phyloP scores from a whole-genome alignment of 129 eudicot species.

The Lactuca saligna region DNA sequence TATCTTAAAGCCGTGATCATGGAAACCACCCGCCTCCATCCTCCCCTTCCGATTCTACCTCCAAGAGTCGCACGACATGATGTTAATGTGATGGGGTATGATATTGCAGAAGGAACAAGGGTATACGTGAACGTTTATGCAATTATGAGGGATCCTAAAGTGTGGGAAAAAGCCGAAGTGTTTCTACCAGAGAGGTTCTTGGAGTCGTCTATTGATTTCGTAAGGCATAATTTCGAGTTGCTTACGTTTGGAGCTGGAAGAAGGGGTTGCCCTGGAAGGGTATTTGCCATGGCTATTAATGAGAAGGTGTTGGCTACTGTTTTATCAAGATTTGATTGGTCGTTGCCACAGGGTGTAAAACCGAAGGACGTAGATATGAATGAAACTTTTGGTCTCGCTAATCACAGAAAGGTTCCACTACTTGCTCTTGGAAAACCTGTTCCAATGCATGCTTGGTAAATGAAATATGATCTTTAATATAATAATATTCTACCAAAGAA shows the following conservation, averaged over 20 bases:
- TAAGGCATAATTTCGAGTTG: too few species aligned
- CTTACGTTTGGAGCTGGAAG: too few species aligned
- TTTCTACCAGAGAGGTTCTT: constrained; percentile 12
- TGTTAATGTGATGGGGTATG: not conserved
- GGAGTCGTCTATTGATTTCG: not conserved
- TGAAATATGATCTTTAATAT: too few species aligned
- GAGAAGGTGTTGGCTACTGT: constrained; percentile 9
- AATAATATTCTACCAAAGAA: too few species aligned
- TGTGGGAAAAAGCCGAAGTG: constrained; percentile 5
- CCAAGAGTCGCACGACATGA: constrained; percentile 3
- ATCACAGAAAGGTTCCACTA: constrained; percentile 3
- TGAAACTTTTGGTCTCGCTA: constrained; percentile 8
- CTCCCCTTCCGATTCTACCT: constrained; percentile 3
- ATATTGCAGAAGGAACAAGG: not conserved
- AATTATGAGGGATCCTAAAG: constrained; percentile 7
- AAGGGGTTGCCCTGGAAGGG: too few species aligned
- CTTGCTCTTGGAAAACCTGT: constrained; percentile 13
- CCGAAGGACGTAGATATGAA: constrained; percentile 8
- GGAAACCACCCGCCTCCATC: constrained; percentile 10
- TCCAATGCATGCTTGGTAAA: not conserved
- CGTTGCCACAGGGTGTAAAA: not conserved
- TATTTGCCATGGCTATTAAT: not conserved
- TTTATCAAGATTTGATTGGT: constrained; percentile 2
- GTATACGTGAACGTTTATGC: constrained; percentile 12
- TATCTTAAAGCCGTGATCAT: constrained; percentile 13